Evolutionary conservation across 495 filamentous ascomycete species (phyloP).

Genomic region (Neurospora sp.): DNA sequence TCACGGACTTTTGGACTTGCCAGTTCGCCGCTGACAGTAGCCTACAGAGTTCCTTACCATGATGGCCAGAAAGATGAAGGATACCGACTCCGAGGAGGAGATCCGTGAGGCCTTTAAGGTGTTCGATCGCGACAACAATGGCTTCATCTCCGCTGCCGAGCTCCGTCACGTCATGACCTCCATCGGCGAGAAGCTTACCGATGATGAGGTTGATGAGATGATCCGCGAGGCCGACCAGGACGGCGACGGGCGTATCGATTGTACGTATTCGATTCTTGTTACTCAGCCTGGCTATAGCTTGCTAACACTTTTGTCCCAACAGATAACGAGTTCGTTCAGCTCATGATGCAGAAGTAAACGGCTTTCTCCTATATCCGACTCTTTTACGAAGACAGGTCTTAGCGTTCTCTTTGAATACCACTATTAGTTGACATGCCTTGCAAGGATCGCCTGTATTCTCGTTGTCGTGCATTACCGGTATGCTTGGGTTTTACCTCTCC

Average conservation of each 20-base stretch:
- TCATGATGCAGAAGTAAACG: conserved; percentile 99
- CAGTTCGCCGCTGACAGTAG: conserved; percentile 16
- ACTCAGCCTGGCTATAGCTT: not conserved
- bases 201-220: conserved; percentile 99
- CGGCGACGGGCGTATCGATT: conserved; percentile 92
- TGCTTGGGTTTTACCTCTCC: not conserved
- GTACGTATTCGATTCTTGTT: conserved; percentile 36
- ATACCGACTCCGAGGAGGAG: conserved; percentile 98
- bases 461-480: not conserved
- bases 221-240: conserved; percentile 99
- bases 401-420: not conserved
- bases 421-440: not conserved
- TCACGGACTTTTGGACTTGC: not conserved
- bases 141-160: conserved; percentile 96
- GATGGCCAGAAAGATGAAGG: conserved; percentile 99
- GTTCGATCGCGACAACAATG: conserved; percentile 98
- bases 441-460: not conserved
- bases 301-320: conserved; percentile 24
- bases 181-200: conserved; percentile 97
- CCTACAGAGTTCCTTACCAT: conserved; percentile 88
- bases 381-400: not conserved
- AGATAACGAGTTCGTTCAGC: conserved; percentile 99
- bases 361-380: not conserved
- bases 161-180: conserved; percentile 99
- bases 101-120: conserved; percentile 73